Conservation (phyloP, 2,329 filamentous ascomycete genomes). For the Didymellaceae sp. region DNA sequence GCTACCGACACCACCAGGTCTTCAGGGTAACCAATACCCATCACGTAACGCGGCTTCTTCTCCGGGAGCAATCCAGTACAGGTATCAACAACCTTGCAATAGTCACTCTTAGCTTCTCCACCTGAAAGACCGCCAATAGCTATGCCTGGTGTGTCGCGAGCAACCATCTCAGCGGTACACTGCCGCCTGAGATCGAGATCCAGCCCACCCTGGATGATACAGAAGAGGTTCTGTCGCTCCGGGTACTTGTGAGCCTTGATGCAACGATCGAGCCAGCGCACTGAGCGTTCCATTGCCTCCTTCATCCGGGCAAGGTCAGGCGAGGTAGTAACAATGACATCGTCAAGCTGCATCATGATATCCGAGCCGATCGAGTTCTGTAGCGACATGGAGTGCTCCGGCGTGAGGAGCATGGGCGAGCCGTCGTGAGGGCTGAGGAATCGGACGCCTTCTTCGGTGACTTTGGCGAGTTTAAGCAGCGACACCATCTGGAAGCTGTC, state of each 20-base stretch:
- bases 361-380: conserved; percentile 94
- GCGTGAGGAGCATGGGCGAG: conserved; percentile 93
- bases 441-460: conserved; percentile 93
- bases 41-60: conserved; percentile 95
- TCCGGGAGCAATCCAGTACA: conserved; percentile 87
- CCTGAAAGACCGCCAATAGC: conserved; percentile 95
- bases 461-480: conserved; percentile 86
- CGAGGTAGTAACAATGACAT: conserved; percentile 95
- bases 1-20: conserved; percentile 93
- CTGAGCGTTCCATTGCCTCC: conserved; percentile 92
- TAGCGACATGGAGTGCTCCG: conserved; percentile 93
- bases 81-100: conserved; percentile 85
- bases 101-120: conserved; percentile 91
- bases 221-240: conserved; percentile 88
- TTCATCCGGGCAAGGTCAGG: conserved; percentile 87
- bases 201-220: conserved; percentile 95
- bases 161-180: conserved; percentile 87
- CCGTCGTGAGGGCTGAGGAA: conserved; percentile 98
- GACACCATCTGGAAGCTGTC: conserved; percentile 98
- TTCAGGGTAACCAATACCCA: conserved; percentile 98
- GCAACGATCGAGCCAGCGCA: conserved; percentile 95
- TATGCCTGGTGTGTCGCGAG: conserved; percentile 90
- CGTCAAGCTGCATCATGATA: conserved; percentile 99
- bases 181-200: conserved; percentile 84
- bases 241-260: conserved; percentile 88